Evolutionary conservation across 129 eudicot genomes (phyloP), one percentile per base, ranked within the genome.

Genomic region (Helianthus tuberosus): DNA sequence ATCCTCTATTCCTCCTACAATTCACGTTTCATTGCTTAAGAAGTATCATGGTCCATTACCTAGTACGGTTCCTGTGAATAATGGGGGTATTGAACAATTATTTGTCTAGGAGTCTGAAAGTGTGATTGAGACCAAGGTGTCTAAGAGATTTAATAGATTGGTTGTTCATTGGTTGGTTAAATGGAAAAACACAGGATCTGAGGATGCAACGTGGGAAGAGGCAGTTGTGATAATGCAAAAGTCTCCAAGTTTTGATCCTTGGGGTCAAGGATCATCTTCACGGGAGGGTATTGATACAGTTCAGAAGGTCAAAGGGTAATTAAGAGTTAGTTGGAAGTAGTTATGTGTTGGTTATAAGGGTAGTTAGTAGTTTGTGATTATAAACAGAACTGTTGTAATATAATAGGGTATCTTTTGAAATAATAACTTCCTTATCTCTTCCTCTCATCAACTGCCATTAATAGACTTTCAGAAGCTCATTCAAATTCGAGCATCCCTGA

Each of bases 221-320:
- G 64, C 39, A 8, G 6, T 6, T 2, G 36, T 23, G 6, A 17
- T 77, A 0, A 15, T 23, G 10, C 36, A 13, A n/a, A 11, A 29
- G 8, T 47, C 11, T 54, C 72, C 77, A 4, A 17, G 5, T 0
- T 78, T 78, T 38, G 78, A 78, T 71, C 82, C 68, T 78, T 78
- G 73, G 72, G 82, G 82, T 16, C 78, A 78, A 78, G 82, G 82
- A 50, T 69, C 72, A 0, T 62, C 66, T 50, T 27, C 20, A 27
- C 72, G 38, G 9, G 72, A 5, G 16, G 23, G 77, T 20, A 71
- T 71, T 63, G 73, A 44, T 44, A 10, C 11, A 0, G 11, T 32
- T 32, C 3, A 32, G 36, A 32, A 1, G 36, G 36, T 32, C 36
- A 32, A 32, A 32, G 36, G 5, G 36, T 32, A 0, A 32, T 1